Base-by-base conservation (phyloP, 306 rosid genomes). In the Cajanus cajan region DNA sequence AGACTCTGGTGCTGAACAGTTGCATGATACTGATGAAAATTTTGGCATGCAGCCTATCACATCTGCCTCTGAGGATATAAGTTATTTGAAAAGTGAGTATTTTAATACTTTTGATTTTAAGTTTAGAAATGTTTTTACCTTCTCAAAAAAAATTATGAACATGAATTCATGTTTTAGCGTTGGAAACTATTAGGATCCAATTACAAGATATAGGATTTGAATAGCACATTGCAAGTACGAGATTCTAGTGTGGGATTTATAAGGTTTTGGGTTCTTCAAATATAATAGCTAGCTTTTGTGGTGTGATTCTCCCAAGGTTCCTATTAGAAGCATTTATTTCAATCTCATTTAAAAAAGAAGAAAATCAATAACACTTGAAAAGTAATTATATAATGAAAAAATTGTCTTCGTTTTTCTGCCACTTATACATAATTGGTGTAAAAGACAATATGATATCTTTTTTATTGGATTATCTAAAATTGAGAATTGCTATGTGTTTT, bases 1-100 rank as follows among this genome's bases (percentile, higher is more conserved):
- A 52, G 94, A 88, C 80, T 79, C 85, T 48, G 71, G 90, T 25
- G 48, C 88, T 36, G 88, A 86, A 28, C 31, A 28, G 31, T 28
- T 28, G 31, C 31, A 28, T 28, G 31, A 28, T 28, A 28, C 31
- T 51, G 89, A 88, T 71, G 93, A 90, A 76, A 88, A 80, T 72
- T 86, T 91, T 78, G 87, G 86, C 72, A 78, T 85, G 57, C 88
- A 41, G 76, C 87, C 84, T 80, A 74, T 81, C 76, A 70, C 93
- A 70, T 90, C 90, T n/a, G 45, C 93, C 43, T 78, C 74, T 82
- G 96, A 88, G 81, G 92, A 89, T 79, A 88, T 84, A 92, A 87
- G 51, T 79, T 74, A 91, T 82, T 84, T 89, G 78, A 94, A 94
- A 85, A 90, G 96, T 93, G 89, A 90, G 94, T 82, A 39, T 80